A percentile compares a stretch with the other conserved stretches of the same genome.
phyloP scores from a whole-genome alignment of 768 basidiomycete species.

The Cystofilobasidium ferigula region DNA sequence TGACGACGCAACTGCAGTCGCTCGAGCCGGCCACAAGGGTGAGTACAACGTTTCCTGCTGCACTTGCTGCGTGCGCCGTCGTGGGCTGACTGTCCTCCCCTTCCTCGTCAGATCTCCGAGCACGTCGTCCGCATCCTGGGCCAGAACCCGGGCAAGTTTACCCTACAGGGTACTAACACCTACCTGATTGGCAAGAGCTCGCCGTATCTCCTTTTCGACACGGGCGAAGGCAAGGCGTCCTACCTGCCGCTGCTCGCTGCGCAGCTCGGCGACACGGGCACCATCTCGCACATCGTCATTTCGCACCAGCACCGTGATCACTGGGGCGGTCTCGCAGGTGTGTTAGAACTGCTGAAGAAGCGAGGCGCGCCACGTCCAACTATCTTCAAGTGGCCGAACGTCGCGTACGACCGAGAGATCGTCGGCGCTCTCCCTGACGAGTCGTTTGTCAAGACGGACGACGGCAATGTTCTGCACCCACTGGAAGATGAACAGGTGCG shows the following conservation, averaged over 20 bases:
- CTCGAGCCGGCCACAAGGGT: conserved; percentile 4
- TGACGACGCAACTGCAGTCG: neutral
- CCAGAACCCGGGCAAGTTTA: conserved; percentile 80
- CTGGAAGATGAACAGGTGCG: conserved; percentile 3
- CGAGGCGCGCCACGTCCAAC: conserved; percentile 44
- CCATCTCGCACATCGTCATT: conserved; percentile 74
- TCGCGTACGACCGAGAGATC: conserved; percentile 30
- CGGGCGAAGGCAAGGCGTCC: conserved; percentile 59
- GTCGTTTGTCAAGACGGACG: conserved; percentile 22
- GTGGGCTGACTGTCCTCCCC: neutral
- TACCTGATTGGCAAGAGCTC: conserved; percentile 63
- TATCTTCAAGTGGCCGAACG: conserved; percentile 38
- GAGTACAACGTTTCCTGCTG: neutral
- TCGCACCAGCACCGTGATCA: conserved; percentile 90
- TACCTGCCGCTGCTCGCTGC: conserved; percentile 54
- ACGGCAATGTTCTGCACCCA: neutral
- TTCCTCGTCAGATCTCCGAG: conserved; percentile 16
- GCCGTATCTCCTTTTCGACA: conserved; percentile 71
- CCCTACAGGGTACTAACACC: conserved; percentile 87
- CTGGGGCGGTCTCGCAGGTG: conserved; percentile 58
- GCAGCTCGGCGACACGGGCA: conserved; percentile 26
- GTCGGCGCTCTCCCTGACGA: conserved; percentile 29
- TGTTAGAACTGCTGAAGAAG: conserved; percentile 54
- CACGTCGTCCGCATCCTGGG: conserved; percentile 27
- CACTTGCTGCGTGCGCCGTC: neutral